These are phyloP conservation scores for Clarireedia paspali DNA, from an alignment of 2,329 filamentous ascomycete species.

Conservation along the genomic window DNA sequence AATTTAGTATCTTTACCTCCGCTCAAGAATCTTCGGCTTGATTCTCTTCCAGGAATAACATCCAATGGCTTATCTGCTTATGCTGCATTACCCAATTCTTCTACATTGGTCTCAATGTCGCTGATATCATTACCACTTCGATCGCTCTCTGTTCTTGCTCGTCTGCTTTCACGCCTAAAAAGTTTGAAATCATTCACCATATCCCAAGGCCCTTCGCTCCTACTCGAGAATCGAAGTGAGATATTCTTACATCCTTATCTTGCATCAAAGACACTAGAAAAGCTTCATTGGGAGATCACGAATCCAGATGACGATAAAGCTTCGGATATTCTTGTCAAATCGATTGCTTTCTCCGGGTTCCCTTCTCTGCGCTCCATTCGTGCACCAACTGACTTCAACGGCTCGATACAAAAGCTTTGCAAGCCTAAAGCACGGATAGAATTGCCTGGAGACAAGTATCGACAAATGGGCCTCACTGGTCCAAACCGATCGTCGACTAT, in stretches of 20 bases:
- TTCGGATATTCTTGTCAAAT: slow-evolving; percentile 55
- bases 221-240: slow-evolving; percentile 46
- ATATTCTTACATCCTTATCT: slow-evolving; percentile 60
- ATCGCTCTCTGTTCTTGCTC: slow-evolving; percentile 48
- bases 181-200: slow-evolving; percentile 43
- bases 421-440: slow-evolving; percentile 30
- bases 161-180: slow-evolving; percentile 48
- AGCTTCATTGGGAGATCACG: slow-evolving; percentile 56
- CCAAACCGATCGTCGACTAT: slow-evolving; percentile 15
- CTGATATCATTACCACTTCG: slow-evolving; percentile 50
- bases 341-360: slow-evolving; percentile 55
- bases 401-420: slow-evolving; percentile 61
- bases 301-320: slow-evolving; percentile 35
- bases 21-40: slow-evolving; percentile 47
- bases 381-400: slow-evolving; percentile 61
- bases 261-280: slow-evolving; percentile 44
- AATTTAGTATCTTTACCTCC: slow-evolving; percentile 47
- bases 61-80: slow-evolving; percentile 49
- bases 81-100: slow-evolving; percentile 41
- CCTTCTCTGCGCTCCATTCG: slow-evolving; percentile 53
- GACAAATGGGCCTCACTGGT: slow-evolving; percentile 22
- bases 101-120: slow-evolving; percentile 41
- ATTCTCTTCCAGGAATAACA: slow-evolving; percentile 48
- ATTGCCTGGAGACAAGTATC: slow-evolving; percentile 22
- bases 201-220: slow-evolving; percentile 46